phyloP scores from a whole-genome alignment of 2,329 filamentous ascomycete genomes.

The Sclerotiophoma versabilis region DNA sequence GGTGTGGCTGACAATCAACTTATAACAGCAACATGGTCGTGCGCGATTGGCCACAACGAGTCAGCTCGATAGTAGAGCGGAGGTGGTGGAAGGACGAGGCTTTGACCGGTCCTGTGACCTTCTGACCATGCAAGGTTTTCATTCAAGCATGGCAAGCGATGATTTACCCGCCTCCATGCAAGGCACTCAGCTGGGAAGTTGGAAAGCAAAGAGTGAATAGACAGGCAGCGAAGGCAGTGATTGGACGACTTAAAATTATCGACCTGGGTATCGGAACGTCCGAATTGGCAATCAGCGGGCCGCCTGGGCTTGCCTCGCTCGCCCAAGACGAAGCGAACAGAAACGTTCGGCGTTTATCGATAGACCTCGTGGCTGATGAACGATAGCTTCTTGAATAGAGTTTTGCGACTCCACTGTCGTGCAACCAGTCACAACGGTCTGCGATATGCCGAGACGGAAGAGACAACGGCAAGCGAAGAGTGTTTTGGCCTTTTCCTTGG shows the following conservation, averaged over 20 bases:
- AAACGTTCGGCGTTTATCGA: slow-evolving; percentile 24
- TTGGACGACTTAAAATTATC: slow-evolving; percentile 31
- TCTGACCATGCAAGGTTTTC: slow-evolving; percentile 38
- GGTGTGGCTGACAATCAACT: slow-evolving; percentile 49
- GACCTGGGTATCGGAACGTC: slow-evolving; percentile 32
- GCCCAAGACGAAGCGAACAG: slow-evolving; percentile 18
- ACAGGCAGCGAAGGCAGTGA: slow-evolving; percentile 23
- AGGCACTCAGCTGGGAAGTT: slow-evolving; percentile 39
- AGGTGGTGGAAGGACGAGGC: slow-evolving; percentile 24
- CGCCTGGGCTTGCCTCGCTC: slow-evolving; percentile 16
- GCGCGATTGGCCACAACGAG: slow-evolving; percentile 36
- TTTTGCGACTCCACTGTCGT: slow-evolving; percentile 11
- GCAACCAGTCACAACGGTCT: slow-evolving; percentile 22
- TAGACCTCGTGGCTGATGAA: slow-evolving; percentile 18
- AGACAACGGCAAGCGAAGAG: slow-evolving; percentile 18
- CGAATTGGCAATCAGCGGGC: slow-evolving; percentile 37
- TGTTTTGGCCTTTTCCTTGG: slow-evolving; percentile 34
- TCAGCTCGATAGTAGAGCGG: slow-evolving; percentile 31
- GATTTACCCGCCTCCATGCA: slow-evolving; percentile 48
- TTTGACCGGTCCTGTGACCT: slow-evolving; percentile 47
- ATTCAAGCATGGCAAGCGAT: slow-evolving; percentile 28
- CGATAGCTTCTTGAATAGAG: neutral
- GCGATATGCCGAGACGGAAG: slow-evolving; percentile 28
- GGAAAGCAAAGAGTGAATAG: slow-evolving; percentile 19
- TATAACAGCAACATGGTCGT: slow-evolving; percentile 28